Base-by-base conservation (phyloP, 495 filamentous ascomycete species). In the Patellaria atrata region DNA sequence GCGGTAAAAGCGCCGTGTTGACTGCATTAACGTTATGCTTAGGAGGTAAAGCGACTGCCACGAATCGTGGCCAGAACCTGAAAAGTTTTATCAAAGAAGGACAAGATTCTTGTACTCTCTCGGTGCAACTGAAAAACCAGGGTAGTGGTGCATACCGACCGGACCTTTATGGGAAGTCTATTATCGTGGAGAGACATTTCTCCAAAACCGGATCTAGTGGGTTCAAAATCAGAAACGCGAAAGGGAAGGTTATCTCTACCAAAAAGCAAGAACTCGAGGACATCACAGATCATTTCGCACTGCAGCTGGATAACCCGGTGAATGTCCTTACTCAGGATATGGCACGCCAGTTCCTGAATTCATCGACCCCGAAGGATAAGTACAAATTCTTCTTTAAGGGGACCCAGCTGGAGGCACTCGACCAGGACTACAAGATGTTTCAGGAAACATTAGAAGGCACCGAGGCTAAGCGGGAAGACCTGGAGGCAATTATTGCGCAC, bases 381-480 rank as follows among this genome's bases (percentile, higher is more conserved):
- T 99, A 96, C 64, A 87, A 82, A 45, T 94, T 94, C 45, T 99
- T 96, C 51, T 73, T 93, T 35, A 83, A 92, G 52, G 89, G 89
- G 15, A 89, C 93, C 4, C 86, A 96, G 50, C 64, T 99, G 2
- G 82, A 94, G 50, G 75, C 85, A 45, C 65, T 99, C 9, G 83
- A 94, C 52, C 74, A 82, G 40, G 91, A 96, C 48, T 99, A 99
- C 54, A 65, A 72, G 27, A 55, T 91, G 23, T 71, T 96, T 13
- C 73, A 70, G 35, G 69, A 81, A 37, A 68, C 60, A 1, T 61
- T 79, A 16, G 80, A 92, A 35, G 68, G 67, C 7, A 72, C 79
- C n/a, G 67, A 78, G 28, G 62, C 60, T 31, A 78, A 75, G 35
- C 51, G 78, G 0, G 45, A 52, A 19, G 58, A 45, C 18, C 58